Evolutionary conservation across 2,329 filamentous ascomycete species (phyloP).

Genomic region (Botrytis porri): DNA sequence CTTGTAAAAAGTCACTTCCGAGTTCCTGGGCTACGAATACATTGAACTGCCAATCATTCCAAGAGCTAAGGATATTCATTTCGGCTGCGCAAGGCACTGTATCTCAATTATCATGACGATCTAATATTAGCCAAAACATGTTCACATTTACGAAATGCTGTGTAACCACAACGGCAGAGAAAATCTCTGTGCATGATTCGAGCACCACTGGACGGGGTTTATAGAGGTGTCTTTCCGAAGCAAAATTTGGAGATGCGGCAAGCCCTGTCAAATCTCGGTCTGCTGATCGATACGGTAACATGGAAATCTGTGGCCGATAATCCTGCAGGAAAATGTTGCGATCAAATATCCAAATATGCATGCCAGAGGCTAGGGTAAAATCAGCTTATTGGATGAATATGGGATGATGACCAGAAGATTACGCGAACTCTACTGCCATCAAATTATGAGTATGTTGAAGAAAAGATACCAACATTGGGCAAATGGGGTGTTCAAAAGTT

Average conservation of each 20-base stretch:
- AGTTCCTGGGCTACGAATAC: neutral
- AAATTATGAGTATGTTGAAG: neutral
- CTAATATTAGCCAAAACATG: neutral
- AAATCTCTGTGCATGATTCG: neutral
- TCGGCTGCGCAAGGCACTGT: neutral
- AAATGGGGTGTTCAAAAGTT: neutral
- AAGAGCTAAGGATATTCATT: neutral
- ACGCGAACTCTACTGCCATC: neutral
- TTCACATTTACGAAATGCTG: neutral
- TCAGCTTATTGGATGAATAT: neutral
- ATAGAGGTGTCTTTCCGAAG: neutral
- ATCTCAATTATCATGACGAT: neutral
- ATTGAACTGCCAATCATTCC: neutral
- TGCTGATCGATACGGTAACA: conserved; percentile 1
- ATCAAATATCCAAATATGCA: neutral
- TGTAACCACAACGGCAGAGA: neutral
- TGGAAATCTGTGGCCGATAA: neutral
- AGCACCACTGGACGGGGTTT: neutral
- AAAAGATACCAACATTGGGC: neutral
- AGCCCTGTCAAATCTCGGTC: neutral
- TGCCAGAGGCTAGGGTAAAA: neutral
- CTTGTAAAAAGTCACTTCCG: neutral
- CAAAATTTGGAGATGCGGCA: neutral
- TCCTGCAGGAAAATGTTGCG: neutral
- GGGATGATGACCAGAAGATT: conserved; percentile 2